Percentiles rank a stretch among this genome's conserved stretches.
Evolutionary conservation across 2,329 filamentous ascomycete species (phyloP).

Genomic region (Neopestalotiopsis sp.): DNA sequence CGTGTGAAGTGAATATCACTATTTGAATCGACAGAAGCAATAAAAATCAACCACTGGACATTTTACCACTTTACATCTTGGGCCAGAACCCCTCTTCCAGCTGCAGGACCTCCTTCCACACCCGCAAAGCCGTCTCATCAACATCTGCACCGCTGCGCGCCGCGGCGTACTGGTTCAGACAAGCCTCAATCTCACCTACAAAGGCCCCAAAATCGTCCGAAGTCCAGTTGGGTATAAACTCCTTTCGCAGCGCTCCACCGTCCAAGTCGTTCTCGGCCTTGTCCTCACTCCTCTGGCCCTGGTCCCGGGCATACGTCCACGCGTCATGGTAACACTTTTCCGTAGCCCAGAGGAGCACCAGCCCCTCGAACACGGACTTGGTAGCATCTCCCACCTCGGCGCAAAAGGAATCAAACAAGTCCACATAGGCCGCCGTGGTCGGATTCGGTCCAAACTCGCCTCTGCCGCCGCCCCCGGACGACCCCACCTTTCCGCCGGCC

Average conservation of each 20-base stretch:
- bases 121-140: conserved; percentile 43
- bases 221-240: conserved; percentile 74
- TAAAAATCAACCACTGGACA: background rate
- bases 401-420: conserved; percentile 35
- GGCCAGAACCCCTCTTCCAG: conserved; percentile 68
- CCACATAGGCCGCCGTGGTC: conserved; percentile 31
- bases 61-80: conserved; percentile 23
- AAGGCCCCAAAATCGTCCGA: conserved; percentile 63
- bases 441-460: conserved; percentile 28
- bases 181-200: conserved; percentile 39
- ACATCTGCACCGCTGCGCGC: conserved; percentile 30
- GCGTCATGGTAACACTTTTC: conserved; percentile 68
- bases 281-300: conserved; percentile 32
- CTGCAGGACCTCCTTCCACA: conserved; percentile 56
- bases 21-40: background rate
- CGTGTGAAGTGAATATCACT: background rate
- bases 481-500: conserved; percentile 13
- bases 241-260: conserved; percentile 65
- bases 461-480: conserved; percentile 17
- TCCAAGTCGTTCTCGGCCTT: conserved; percentile 56
- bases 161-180: conserved; percentile 35
- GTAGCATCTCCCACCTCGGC: conserved; percentile 15
- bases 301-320: conserved; percentile 57
- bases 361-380: conserved; percentile 61
- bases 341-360: conserved; percentile 79